A percentile compares a stretch with the other conserved stretches of the same genome.
These are phyloP conservation scores for Hibiscus mutabilis DNA, from an alignment of 345 rosid genomes.

Conservation along the genomic window DNA sequence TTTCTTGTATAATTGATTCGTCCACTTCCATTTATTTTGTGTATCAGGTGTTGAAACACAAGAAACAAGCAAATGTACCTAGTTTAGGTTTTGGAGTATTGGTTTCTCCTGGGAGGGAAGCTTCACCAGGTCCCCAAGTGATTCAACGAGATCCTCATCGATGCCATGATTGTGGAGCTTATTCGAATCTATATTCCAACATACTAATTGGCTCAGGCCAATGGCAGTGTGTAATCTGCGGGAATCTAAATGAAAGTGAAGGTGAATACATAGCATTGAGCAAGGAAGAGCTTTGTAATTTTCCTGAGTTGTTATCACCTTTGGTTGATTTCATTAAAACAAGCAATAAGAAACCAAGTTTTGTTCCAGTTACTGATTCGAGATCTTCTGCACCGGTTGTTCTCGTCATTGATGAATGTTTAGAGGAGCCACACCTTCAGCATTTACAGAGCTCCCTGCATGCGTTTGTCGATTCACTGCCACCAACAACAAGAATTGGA, in stretches of 20 bases:
- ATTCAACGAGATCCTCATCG: slow-evolving; percentile 84
- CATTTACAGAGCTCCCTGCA: slow-evolving; percentile 97
- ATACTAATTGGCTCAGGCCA: slow-evolving; percentile 87
- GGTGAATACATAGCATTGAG: slow-evolving; percentile 78
- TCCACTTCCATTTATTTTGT: background rate
- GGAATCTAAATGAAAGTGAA: slow-evolving; percentile 66
- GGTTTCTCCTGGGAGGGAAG: slow-evolving; percentile 82
- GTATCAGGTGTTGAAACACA: slow-evolving; percentile 70
- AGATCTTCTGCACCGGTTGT: slow-evolving; percentile 74
- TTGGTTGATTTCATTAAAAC: slow-evolving; percentile 80
- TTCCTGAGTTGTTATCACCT: slow-evolving; percentile 75
- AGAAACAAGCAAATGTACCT: slow-evolving; percentile 77
- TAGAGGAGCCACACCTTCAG: slow-evolving; percentile 94
- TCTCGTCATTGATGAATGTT: slow-evolving; percentile 93
- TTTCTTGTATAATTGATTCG: background rate
- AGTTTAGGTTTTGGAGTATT: slow-evolving; percentile 94
- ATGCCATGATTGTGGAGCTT: slow-evolving; percentile 90
- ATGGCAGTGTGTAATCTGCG: slow-evolving; percentile 91
- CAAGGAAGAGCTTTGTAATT: slow-evolving; percentile 63
- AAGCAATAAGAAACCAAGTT: slow-evolving; percentile 78
- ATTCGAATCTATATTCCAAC: slow-evolving; percentile 72
- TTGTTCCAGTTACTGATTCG: slow-evolving; percentile 83
- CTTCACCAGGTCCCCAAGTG: slow-evolving; percentile 68
- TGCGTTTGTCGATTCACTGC: slow-evolving; percentile 86
- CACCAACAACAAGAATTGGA: slow-evolving; percentile 80